Evolutionary conservation across 352 stramenopile species (phyloP), one percentile per base, ranked within the genome.

Genomic region (Globisporangium mamillatum): DNA sequence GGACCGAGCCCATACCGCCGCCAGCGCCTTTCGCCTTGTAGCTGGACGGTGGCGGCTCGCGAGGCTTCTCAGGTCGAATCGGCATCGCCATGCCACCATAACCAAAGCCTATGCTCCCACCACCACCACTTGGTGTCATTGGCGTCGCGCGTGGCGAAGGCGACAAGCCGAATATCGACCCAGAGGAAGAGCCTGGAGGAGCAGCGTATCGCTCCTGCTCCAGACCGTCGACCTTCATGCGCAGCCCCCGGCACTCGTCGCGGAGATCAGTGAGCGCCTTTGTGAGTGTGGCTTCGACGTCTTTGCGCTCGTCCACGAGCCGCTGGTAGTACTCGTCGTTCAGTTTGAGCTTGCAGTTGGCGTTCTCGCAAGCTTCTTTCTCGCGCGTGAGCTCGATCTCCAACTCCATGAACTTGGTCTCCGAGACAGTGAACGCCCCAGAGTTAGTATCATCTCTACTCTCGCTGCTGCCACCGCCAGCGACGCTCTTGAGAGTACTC

Each of bases 51-150:
- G 29, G 29, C 18, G 66, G 61, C 44, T 80, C 75, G 20, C 80
- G 73, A 0, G 84, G 82, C 57, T 76, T 80, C 59, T 89, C 81
- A 7, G 84, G 84, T 52, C 84, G 79, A 53, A 79, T 89, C 4
- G 82, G 84, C 62, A 79, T 76, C 27, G 62, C 61, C n/a, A 58
- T 20, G 0, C 50, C 27, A 29, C 50, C 61, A 66, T 27, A 32
- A 4, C 41, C 22, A 32, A 60, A 64, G 65, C 34, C 18, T 5
- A 52, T 52, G 2, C 44, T 18, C 6, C 41, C 18, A 52, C 44
- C 18, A 4, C 44, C 38, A 1, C 55, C n/a, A 32, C 38, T 64
- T 8, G 61, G 53, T 5, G 55, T 63, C 69, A 68, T 52, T 12
- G 58, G 58, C 12, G 59, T 68, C 18, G 65, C 50, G 8, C 68